phyloP scores from a whole-genome alignment of 441 rosid genomes.

The Erodium chrysanthum region DNA sequence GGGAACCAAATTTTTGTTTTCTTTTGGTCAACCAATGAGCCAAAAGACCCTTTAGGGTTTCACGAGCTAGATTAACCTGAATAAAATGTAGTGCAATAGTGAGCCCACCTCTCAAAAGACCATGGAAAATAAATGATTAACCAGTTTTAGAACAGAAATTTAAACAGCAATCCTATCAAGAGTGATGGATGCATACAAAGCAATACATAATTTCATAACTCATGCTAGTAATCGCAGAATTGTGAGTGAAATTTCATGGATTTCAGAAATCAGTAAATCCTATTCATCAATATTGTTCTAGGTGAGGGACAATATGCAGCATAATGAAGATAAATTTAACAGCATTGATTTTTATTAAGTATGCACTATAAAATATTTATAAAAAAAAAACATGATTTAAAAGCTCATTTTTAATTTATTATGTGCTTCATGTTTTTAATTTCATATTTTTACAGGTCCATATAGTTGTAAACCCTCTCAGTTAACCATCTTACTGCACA shows the following conservation, averaged over 20 bases:
- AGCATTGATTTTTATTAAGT: not conserved
- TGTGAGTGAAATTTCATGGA: not conserved
- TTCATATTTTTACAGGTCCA: not conserved
- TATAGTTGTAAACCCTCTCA: not conserved
- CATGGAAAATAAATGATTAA: not conserved
- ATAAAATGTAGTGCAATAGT: not conserved
- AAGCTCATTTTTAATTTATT: not conserved
- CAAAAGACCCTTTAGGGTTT: conserved; percentile 88
- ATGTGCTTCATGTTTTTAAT: not conserved
- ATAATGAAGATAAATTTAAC: not conserved
- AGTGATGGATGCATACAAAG: not conserved
- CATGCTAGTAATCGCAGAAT: not conserved
- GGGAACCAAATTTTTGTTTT: conserved; percentile 48
- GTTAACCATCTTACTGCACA: not conserved
- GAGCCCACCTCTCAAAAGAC: conserved; percentile 1
- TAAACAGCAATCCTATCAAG: not conserved
- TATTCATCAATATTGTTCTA: not conserved
- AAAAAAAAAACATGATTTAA: not conserved
- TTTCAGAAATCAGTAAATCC: not conserved
- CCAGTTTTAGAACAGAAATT: not conserved
- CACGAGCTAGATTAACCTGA: conserved; percentile 94
- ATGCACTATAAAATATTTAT: not conserved
- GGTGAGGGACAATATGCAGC: not conserved
- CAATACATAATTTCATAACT: not conserved
- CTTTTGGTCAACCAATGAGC: conserved; percentile 79